Evolutionary conservation across 768 basidiomycete genomes (phyloP).

Genomic region (Phlebiopsis flavidoalba): DNA sequence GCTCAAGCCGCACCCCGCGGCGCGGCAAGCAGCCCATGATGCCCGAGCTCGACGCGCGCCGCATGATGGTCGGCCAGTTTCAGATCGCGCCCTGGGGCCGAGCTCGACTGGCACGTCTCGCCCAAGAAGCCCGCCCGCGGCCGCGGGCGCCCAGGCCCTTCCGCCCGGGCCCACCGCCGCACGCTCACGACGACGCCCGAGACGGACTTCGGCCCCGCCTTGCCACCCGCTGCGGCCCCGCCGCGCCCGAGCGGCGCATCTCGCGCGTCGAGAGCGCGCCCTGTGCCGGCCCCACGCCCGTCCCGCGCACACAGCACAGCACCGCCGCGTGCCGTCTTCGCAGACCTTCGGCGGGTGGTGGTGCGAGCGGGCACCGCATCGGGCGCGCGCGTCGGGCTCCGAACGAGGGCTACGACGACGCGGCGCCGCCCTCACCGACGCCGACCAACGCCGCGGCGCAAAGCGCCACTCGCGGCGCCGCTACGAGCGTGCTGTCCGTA

Average conservation of each 20-base stretch:
- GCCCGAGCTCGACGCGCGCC: slow-evolving; percentile 1
- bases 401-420: slow-evolving; percentile 15
- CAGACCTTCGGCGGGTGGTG: slow-evolving; percentile 37
- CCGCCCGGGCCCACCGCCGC: slow-evolving; percentile 41
- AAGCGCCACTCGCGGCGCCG: slow-evolving; percentile 16
- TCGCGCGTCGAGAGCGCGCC: slow-evolving; percentile 18
- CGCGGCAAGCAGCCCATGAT: slow-evolving; percentile 9
- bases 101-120: slow-evolving; percentile 36
- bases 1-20: slow-evolving; percentile 9
- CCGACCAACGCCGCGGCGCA: slow-evolving; percentile 27
- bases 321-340: slow-evolving; percentile 32
- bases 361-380: slow-evolving; percentile 25
- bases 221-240: slow-evolving; percentile 49
- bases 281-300: slow-evolving; percentile 22
- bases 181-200: slow-evolving; percentile 56
- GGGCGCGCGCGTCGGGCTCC: slow-evolving; percentile 15
- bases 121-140: slow-evolving; percentile 28
- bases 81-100: slow-evolving; percentile 64
- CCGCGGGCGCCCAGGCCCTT: slow-evolving; percentile 19
- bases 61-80: slow-evolving; percentile 34
- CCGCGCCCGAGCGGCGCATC: slow-evolving; percentile 23
- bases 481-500: slow-evolving; percentile 15
- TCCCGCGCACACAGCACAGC: slow-evolving; percentile 19
- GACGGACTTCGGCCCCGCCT: slow-evolving; percentile 50
- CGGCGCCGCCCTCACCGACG: slow-evolving; percentile 20